Base-by-base conservation (phyloP, 805 yeast genomes). In the Lipomyces sp. region DNA sequence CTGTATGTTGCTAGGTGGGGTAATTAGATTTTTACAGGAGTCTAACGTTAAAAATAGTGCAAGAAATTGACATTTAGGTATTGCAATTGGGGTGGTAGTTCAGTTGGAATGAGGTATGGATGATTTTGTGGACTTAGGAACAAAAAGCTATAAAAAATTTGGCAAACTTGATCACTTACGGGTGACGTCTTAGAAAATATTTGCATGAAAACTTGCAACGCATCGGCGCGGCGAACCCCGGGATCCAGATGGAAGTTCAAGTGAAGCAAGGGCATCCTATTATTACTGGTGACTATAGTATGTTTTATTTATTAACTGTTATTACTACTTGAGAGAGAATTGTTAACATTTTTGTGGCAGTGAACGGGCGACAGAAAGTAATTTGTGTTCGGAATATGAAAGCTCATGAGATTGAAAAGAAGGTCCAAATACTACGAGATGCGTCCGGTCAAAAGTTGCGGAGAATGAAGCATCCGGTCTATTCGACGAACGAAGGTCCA, bases 61-160 rank as follows among this genome's bases (percentile, higher is more conserved):
- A 86, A 85, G 73, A 86, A 85, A 74, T 83, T 95, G 61, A 83
- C 88, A 0, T 77, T 95, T 57, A 89, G 90, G 67, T 95, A 88
- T 80, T 92, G 97, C 80, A 92, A 95, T 82, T 89, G 96, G 88
- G 98, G 98, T 54, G 98, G 98, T 30, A 89, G 96, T 2, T 93
- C 98, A 0, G 82, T 83, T 61, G 98, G 98, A 2, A 84, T 92
- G 80, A 82, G 82, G 65, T 71, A 64, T 33, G 73, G 60, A 53
- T 29, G 24, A 24, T 24, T 24, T 1, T 60, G 32, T 29, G 10
- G 54, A 15, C 54, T n/a, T 60, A 67, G 34, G 24, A 15, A 18
- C n/a, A 1, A 50, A 54, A 11, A 54, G 11, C 48, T 42, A 1
- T 42, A 54, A 24, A 11, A 54, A 3, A 30, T 10, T 54, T 55